A percentile compares a stretch with the other conserved stretches of the same genome.
These are phyloP conservation scores for Penicillium nucicola DNA, from an alignment of 495 filamentous ascomycete genomes.

Conservation along the genomic window DNA sequence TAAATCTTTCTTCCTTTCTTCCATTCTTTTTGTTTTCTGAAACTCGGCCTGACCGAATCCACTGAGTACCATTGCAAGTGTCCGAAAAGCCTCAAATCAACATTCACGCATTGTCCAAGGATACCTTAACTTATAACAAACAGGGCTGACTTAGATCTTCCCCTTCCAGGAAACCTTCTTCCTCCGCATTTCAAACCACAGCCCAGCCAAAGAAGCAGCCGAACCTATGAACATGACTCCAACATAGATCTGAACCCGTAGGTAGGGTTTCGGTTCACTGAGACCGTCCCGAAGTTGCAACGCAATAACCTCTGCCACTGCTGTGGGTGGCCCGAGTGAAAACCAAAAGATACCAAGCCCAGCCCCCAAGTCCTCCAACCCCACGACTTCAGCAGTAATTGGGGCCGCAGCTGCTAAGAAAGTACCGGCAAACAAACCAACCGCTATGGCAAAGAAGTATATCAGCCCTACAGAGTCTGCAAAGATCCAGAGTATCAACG, in stretches of 20 bases:
- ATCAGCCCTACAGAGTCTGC: conserved; percentile 55
- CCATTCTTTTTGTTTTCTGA: too few relatives aligned
- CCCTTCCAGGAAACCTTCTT: neutral
- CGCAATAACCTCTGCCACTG: conserved; percentile 64
- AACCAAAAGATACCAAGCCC: conserved; percentile 65
- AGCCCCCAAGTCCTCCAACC: conserved; percentile 56
- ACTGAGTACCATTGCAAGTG: too few relatives aligned
- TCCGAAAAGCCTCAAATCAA: too few relatives aligned
- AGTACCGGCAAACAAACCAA: conserved; percentile 54
- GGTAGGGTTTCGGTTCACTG: conserved; percentile 38
- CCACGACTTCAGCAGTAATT: conserved; percentile 50
- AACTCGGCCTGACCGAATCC: too few relatives aligned
- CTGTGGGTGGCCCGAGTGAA: conserved; percentile 55
- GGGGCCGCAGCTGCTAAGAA: conserved; percentile 24
- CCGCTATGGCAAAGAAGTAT: conserved; percentile 62
- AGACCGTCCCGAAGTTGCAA: conserved; percentile 52
- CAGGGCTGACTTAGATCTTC: too few relatives aligned
- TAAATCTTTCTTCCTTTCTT: too few relatives aligned
- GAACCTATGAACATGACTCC: conserved; percentile 58
- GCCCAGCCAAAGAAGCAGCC: conserved; percentile 18
- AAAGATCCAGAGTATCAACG: conserved; percentile 67
- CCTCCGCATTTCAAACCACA: neutral
- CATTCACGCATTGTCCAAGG: too few relatives aligned
- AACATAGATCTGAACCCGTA: conserved; percentile 60
- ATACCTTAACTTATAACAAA: too few relatives aligned